Conservation (phyloP, 495 filamentous ascomycete genomes). For the Penicilliopsis zonata region DNA sequence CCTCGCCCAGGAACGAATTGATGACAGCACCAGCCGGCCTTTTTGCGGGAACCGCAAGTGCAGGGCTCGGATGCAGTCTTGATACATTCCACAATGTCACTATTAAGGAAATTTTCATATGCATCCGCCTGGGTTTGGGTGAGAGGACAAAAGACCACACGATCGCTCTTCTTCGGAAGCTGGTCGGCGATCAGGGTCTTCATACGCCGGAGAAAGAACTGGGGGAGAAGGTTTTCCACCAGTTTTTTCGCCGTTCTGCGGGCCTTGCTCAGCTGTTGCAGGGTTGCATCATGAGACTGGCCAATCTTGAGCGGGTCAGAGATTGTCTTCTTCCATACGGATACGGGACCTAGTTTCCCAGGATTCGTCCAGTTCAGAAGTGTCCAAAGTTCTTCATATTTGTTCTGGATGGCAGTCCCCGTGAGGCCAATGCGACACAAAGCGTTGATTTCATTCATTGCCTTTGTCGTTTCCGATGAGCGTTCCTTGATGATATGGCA, state of each 20-base stretch:
- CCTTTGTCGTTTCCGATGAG: slow-evolving; percentile 61
- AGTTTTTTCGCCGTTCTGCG: slow-evolving; percentile 76
- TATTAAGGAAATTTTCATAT: slow-evolving; percentile 70
- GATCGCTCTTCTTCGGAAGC: slow-evolving; percentile 90
- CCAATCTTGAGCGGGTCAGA: slow-evolving; percentile 71
- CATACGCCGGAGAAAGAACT: slow-evolving; percentile 87
- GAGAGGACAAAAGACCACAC: slow-evolving; percentile 88
- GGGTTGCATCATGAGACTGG: slow-evolving; percentile 87
- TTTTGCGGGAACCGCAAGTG: slow-evolving; percentile 55
- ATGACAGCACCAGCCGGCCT: slow-evolving; percentile 75
- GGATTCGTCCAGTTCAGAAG: slow-evolving; percentile 96
- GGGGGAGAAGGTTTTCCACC: slow-evolving; percentile 76
- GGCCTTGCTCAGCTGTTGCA: slow-evolving; percentile 67
- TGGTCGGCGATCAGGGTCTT: slow-evolving; percentile 89
- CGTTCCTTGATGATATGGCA: slow-evolving; percentile 86
- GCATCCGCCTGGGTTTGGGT: slow-evolving; percentile 73
- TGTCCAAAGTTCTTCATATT: slow-evolving; percentile 96
- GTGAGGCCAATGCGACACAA: slow-evolving; percentile 90
- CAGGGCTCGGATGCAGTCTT: slow-evolving; percentile 54
- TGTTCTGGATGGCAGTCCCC: slow-evolving; percentile 95
- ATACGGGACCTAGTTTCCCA: slow-evolving; percentile 66
- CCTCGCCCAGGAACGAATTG: slow-evolving; percentile 41
- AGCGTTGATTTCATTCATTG: slow-evolving; percentile 87
- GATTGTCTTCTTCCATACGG: slow-evolving; percentile 68
- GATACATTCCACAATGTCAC: slow-evolving; percentile 60